A percentile compares a stretch with the other conserved stretches of the same genome.
phyloP scores from a whole-genome alignment of 2,329 filamentous ascomycete species.

The Paraconiothyrium sp. region DNA sequence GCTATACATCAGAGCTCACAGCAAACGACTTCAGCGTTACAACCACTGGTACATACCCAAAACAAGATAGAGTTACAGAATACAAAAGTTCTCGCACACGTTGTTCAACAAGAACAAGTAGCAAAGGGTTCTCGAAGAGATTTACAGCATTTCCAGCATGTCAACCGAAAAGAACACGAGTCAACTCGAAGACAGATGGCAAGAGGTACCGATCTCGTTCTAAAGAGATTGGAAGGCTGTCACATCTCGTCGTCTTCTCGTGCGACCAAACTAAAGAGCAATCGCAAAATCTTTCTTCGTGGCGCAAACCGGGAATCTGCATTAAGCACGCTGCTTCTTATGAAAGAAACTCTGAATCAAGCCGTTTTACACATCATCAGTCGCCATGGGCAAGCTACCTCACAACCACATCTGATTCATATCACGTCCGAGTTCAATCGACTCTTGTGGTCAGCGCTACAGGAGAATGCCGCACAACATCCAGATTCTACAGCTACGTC shows the following conservation, averaged over 20 bases:
- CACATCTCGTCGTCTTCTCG: not conserved
- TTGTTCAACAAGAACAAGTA: not conserved
- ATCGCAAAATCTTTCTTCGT: not conserved
- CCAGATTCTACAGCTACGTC: slow-evolving; percentile 16
- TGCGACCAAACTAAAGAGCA: too few species aligned
- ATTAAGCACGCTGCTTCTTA: not conserved
- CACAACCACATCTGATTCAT: not conserved
- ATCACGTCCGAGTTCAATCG: slow-evolving; percentile 5
- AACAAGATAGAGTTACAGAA: not conserved
- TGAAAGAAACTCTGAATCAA: not conserved
- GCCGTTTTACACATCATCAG: not conserved
- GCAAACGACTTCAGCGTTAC: not conserved
- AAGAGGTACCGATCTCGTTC: not conserved
- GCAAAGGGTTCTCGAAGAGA: not conserved
- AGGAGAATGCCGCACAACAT: slow-evolving; percentile 10
- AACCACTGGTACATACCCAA: not conserved
- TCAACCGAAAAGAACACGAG: not conserved
- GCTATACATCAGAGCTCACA: not conserved
- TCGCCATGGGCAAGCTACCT: not conserved
- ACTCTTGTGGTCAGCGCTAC: slow-evolving; percentile 11
- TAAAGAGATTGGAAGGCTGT: slow-evolving; percentile 1
- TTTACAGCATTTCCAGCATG: not conserved
- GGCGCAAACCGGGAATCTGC: not conserved
- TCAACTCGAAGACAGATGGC: not conserved
- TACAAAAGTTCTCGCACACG: not conserved